Conservation (phyloP, 371 early-diverging fungal genomes). For the Mortierella sp. region DNA sequence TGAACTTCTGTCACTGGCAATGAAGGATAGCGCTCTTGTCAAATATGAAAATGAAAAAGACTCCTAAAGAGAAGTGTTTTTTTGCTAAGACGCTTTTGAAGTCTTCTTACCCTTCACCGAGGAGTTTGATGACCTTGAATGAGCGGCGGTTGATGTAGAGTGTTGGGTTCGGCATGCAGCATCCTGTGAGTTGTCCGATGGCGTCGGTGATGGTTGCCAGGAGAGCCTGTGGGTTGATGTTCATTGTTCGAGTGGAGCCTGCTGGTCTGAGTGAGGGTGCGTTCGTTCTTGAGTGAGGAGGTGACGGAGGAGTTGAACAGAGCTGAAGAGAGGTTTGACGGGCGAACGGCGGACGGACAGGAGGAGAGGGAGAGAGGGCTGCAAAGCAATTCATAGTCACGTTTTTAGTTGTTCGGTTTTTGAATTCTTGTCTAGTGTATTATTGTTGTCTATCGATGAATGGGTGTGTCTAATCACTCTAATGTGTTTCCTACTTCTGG, state of each 20-base stretch:
- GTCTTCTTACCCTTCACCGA: slow-evolving; percentile 78
- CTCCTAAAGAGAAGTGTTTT: neutral
- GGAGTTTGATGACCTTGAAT: slow-evolving; percentile 71
- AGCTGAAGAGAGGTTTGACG: neutral
- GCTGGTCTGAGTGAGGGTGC: neutral
- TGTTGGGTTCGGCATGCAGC: slow-evolving; percentile 72
- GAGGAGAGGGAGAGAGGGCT: neutral
- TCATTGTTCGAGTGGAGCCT: slow-evolving; percentile 10
- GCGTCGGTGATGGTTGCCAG: slow-evolving; percentile 62
- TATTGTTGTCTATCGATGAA: neutral
- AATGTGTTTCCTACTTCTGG: slow-evolving; percentile 11
- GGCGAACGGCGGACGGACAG: neutral
- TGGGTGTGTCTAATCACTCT: neutral
- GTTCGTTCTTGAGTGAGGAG: too few species aligned
- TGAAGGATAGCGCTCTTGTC: neutral
- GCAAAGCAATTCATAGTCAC: neutral
- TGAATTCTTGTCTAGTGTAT: neutral
- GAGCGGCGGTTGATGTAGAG: slow-evolving; percentile 70
- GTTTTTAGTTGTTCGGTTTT: neutral
- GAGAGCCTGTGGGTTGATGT: slow-evolving; percentile 49
- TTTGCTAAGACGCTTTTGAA: neutral
- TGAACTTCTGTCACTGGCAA: too few species aligned
- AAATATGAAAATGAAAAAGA: neutral
- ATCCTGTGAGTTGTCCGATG: slow-evolving; percentile 64
- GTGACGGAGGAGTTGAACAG: neutral